These are phyloP conservation scores for Cephaloascus albidus DNA, from an alignment of 805 yeast species.

Conservation along the genomic window DNA sequence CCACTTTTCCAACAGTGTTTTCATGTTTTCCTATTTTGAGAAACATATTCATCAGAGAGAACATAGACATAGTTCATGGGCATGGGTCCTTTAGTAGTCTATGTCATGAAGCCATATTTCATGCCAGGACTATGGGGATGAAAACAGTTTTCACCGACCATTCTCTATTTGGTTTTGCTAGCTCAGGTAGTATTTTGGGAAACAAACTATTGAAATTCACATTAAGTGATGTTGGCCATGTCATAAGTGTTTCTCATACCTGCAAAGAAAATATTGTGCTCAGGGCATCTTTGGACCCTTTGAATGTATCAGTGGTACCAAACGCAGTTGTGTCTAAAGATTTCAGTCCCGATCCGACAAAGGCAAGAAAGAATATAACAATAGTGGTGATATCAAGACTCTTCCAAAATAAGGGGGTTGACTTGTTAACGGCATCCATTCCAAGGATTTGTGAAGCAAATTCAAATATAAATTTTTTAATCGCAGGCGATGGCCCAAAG, in stretches of 20 bases:
- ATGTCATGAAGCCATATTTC: slow-evolving; percentile 87
- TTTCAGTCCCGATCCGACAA: slow-evolving; percentile 41
- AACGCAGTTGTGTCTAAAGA: slow-evolving; percentile 87
- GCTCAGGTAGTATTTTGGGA: slow-evolving; percentile 72
- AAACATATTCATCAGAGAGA: slow-evolving; percentile 77
- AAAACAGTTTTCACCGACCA: slow-evolving; percentile 93
- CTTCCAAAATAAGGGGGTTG: slow-evolving; percentile 96
- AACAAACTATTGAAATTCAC: slow-evolving; percentile 82
- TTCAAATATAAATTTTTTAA: slow-evolving; percentile 61
- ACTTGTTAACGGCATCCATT: slow-evolving; percentile 70
- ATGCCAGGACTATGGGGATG: slow-evolving; percentile 87
- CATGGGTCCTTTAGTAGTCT: slow-evolving; percentile 85
- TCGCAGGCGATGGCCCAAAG: slow-evolving; percentile 98
- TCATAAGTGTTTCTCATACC: slow-evolving; percentile 93
- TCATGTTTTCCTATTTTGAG: slow-evolving; percentile 79
- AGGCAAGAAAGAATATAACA: slow-evolving; percentile 39
- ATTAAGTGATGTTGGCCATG: slow-evolving; percentile 79
- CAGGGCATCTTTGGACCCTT: slow-evolving; percentile 75
- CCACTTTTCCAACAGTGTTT: slow-evolving; percentile 85
- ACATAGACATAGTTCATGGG: slow-evolving; percentile 85
- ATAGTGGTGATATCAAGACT: slow-evolving; percentile 86
- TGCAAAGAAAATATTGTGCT: slow-evolving; percentile 93
- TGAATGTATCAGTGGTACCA: slow-evolving; percentile 81
- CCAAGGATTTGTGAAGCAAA: slow-evolving; percentile 69
- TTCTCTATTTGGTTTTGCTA: slow-evolving; percentile 89